Evolutionary conservation across 345 rosid species (phyloP), one percentile per base, ranked within the genome.

Genomic region (Arabidopsis arenosa): DNA sequence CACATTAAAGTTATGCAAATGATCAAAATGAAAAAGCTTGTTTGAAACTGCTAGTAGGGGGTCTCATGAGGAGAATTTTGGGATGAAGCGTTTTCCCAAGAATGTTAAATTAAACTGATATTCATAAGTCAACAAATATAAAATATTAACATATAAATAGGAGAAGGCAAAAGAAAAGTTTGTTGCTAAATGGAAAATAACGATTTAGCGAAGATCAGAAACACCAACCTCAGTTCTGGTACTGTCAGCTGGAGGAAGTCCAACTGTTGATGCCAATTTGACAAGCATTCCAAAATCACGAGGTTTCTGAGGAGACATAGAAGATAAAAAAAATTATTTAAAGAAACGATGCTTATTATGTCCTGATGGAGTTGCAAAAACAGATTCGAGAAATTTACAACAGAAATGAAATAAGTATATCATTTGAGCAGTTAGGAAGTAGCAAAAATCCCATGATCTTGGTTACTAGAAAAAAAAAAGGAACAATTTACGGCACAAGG

Each of bases 141-240:
- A 40, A n/a, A 51, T 23, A 48, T 44, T 43, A 7, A 74, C 30
- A 15, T 4, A 26, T 35, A 57, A 18, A 9, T 4, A 62, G 59
- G 45, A 63, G 41, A 62, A 39, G 63, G 12, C 11, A 47, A 63
- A 52, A 13, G 36, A 66, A 32, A 59, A 63, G n/a, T 55, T 48
- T 58, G 32, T 49, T 8, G 59, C 53, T 40, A 32, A 57, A 32
- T 41, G 35, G 47, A 75, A 57, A 53, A 45, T 47, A 63, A 51
- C 21, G 48, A 55, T 48, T 52, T 21, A 55, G 21, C 48, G 15
- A 75, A 49, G 52, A 70, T 37, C 45, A 75, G 60, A 67, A 57
- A 80, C 32, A 9, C 88, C 66, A 75, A 89, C 98, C 98, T 92
- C 86, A 70, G 76, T 68, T 80, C 76, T 83, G 61, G 84, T 84